Evolutionary conservation across 768 basidiomycete genomes (phyloP), one percentile per base, ranked within the genome.

Genomic region (Phylloporus rhodoxanthus): DNA sequence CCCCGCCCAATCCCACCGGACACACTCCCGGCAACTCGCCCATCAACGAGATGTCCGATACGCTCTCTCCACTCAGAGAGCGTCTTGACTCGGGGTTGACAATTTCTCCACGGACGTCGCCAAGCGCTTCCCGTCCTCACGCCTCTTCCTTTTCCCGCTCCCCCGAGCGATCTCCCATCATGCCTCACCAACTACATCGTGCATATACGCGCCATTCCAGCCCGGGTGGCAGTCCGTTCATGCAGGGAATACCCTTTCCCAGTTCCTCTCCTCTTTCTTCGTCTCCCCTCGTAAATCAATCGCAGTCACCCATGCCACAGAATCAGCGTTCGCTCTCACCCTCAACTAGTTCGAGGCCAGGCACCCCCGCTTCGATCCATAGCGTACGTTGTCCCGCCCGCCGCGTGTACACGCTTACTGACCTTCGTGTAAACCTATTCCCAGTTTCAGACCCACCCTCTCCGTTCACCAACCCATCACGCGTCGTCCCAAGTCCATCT

Each of bases 31-130:
- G 42, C 21, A 42, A 54, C 45, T 57, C 54, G 9, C 52, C 55
- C 10, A 21, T 43, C 2, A 28, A 28, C 5, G 61, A 60, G 33
- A 50, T 48, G 34, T 47, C 48, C 8, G 58, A 57, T 17, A 51
- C 52, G 14, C 51, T 57, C 25, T 57, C 58, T 13, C 51, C 60
- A 8, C 46, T 60, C 8, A 59, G 52, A 43, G 60, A 62, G 9
- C 50, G 46, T 8, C 40, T 47, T 7, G 52, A 56, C 25, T 44
- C 42, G 0, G 51, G 34, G 11, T 36, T 50, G 19, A 15, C 20
- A 13, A 23, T 17, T 8, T 44, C 54, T 25, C 60, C 51, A 2
- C 33, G 44, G 9, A n/a, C 39, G 13, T 39, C 45, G 1, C 34
- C 55, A 17, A 19, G 23, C 19, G 21, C 43, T 14, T 1, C 39